Evolutionary conservation across 2,329 filamentous ascomycete species (phyloP), one percentile per base, ranked within the genome.

Genomic region (Diaporthe batatas): DNA sequence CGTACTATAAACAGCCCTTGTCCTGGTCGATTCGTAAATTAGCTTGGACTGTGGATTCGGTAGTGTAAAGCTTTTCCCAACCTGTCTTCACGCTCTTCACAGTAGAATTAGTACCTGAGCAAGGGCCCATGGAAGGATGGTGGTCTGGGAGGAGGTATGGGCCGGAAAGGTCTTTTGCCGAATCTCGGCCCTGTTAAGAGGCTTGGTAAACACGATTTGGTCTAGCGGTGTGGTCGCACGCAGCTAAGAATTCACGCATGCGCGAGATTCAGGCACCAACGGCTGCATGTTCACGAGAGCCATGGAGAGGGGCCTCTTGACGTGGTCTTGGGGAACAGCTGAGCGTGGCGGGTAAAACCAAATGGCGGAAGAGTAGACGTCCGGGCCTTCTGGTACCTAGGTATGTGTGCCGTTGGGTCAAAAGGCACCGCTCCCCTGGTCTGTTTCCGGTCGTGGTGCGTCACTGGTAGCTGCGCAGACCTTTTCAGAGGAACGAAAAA

Each of bases 261-360:
- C 34, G 29, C 6, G 12, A 8, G 14, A 47, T 12, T 64, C 23
- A 34, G 1, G 18, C n/a, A 23, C 10, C 18, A 32, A 18, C 6
- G 36, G 21, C 14, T 21, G 36, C 58, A 44, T 6, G 25, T 14
- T 32, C 6, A 25, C 14, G 18, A 16, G 32, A 23, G 21, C 0
- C 16, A 11, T 59, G 8, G n/a, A n/a, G 25, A 51, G 44, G 21
- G 11, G 8, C 3, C 21, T 25, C 3, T 25, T 23, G 29, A 32
- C 6, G 14, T 14, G 1, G 42, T 7, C 29, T 3, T 11, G n/a
- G 25, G 34, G 6, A 8, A 14, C 6, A 18, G 34, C 34, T 21
- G 21, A 32, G 1, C 18, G 14, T 5, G 0, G 3, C 11, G 25
- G 11, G 29, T n/a, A 16, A 6, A 51, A 2, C 2, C 3, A 1